Conservation (phyloP, 768 basidiomycete species). For the Mycena latifolia region DNA sequence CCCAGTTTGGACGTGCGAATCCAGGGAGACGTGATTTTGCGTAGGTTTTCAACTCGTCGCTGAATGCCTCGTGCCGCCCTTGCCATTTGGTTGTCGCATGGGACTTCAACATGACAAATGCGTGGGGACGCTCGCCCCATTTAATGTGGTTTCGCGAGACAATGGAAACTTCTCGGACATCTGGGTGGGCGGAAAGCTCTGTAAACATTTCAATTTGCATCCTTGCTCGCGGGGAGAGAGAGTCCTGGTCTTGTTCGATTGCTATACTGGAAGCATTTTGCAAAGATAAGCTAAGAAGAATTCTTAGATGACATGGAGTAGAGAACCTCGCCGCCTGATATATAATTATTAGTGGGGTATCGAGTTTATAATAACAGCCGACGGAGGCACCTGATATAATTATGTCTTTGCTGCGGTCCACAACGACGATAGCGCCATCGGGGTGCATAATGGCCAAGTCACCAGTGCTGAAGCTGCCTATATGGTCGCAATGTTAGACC, state of each 20-base stretch:
- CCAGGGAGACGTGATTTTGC: conserved; percentile 76
- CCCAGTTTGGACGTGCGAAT: conserved; percentile 93
- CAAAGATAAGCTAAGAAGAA: conserved; percentile 5
- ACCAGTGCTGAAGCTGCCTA: conserved; percentile 80
- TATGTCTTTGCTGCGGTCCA: conserved; percentile 87
- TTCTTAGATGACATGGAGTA: conserved; percentile 29
- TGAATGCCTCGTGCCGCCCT: conserved; percentile 69
- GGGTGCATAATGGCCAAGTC: conserved; percentile 89
- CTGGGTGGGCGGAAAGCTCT: conserved; percentile 86
- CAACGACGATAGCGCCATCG: conserved; percentile 78
- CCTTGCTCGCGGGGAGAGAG: conserved; percentile 1
- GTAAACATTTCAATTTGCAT: neutral
- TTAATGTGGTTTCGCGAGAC: conserved; percentile 79
- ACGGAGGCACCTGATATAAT: conserved; percentile 95
- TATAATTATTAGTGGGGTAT: too few relatives aligned
- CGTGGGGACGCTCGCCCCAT: conserved; percentile 94
- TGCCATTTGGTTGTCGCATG: conserved; percentile 69
- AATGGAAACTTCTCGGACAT: conserved; percentile 86
- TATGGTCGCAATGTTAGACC: conserved; percentile 70
- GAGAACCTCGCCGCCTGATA: conserved; percentile 82
- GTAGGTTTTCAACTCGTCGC: conserved; percentile 71
- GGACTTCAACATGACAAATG: conserved; percentile 80
- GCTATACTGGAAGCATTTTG: conserved; percentile 89
- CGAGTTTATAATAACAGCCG: too few relatives aligned
- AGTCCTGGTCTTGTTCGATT: conserved; percentile 79